Conservation (phyloP, 768 basidiomycete species). For the Trametes maxima region DNA sequence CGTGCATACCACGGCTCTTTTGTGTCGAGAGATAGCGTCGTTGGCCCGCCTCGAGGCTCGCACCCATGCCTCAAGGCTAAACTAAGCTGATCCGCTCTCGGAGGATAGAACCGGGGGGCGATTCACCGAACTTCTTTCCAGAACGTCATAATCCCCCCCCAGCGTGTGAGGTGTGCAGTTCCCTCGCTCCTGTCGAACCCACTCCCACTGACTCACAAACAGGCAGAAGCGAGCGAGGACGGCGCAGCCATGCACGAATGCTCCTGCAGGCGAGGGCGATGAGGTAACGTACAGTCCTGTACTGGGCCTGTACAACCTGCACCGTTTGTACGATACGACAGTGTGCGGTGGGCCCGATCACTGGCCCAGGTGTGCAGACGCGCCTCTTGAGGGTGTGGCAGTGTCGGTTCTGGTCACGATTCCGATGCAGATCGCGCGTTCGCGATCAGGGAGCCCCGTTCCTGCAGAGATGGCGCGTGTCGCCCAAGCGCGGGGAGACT, state of each 20-base stretch:
- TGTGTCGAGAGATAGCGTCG: neutral
- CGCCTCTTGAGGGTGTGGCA: neutral
- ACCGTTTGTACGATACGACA: too few species aligned
- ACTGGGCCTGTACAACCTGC: too few species aligned
- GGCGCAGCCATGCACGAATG: too few species aligned
- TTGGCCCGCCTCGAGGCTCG: constrained; percentile 15
- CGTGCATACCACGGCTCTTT: neutral
- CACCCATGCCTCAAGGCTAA: constrained; percentile 12
- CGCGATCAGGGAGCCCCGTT: neutral
- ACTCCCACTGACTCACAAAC: neutral
- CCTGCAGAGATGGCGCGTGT: too few species aligned
- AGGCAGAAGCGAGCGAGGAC: neutral
- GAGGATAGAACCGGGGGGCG: constrained; percentile 1
- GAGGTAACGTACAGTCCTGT: too few species aligned
- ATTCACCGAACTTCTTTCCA: neutral
- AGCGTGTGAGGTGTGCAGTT: neutral
- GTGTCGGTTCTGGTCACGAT: neutral
- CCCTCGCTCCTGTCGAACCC: neutral
- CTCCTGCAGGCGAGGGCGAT: too few species aligned
- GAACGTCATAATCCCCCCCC: neutral
- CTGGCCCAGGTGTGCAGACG: neutral
- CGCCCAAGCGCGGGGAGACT: too few species aligned
- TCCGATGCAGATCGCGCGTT: neutral
- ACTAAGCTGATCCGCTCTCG: constrained; percentile 1
- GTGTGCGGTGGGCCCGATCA: too few species aligned